phyloP scores from a whole-genome alignment of 1,139 yeast genomes.

The Lodderomyces margitis region DNA sequence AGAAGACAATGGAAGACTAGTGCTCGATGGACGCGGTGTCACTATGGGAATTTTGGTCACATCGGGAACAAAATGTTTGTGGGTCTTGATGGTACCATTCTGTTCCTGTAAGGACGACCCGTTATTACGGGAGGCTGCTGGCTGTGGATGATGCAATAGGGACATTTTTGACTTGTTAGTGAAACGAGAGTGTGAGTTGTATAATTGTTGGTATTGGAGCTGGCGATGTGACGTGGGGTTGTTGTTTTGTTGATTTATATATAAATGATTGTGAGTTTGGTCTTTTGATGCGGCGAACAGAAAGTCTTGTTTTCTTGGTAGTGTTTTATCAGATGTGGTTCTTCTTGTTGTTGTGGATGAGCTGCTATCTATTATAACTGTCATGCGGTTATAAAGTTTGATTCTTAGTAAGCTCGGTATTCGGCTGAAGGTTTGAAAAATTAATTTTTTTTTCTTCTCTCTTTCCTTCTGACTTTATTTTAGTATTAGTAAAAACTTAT shows the following conservation, averaged over 20 bases:
- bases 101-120: neutral
- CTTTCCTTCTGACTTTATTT: no score
- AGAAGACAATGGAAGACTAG: slow-evolving; percentile 7
- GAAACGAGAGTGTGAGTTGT: slow-evolving; percentile 1
- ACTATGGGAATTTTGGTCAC: slow-evolving; percentile 17
- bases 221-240: slow-evolving; percentile 2
- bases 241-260: neutral
- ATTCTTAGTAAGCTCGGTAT: neutral
- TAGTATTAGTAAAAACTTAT: neutral
- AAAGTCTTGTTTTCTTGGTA: slow-evolving; percentile 6
- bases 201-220: neutral
- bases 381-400: neutral
- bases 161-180: slow-evolving; percentile 4
- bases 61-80: slow-evolving; percentile 9
- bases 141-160: slow-evolving; percentile 7
- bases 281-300: neutral
- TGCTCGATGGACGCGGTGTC: slow-evolving; percentile 15
- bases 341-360: neutral
- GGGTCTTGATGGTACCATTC: neutral
- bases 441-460: neutral
- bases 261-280: neutral
- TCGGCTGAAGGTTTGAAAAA: slow-evolving; percentile 1
- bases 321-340: neutral
- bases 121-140: slow-evolving; percentile 1
- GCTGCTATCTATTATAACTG: neutral